Conservation (phyloP, 1,284 basidiomycete species). For the Melampsora larici-populina region DNA sequence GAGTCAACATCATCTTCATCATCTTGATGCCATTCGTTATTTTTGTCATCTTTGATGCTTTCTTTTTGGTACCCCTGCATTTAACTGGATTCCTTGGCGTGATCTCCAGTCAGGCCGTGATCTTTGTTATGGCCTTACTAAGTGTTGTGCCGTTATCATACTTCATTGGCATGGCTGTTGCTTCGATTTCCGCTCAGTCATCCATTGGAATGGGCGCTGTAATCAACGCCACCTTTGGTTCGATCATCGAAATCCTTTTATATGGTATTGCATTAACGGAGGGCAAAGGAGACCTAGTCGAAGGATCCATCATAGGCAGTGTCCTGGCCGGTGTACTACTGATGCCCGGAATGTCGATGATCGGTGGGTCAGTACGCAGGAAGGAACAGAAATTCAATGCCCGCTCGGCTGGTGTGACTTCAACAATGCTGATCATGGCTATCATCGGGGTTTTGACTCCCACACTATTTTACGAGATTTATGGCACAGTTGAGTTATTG, state of each 20-base stretch:
- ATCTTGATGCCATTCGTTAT: slow-evolving; percentile 91
- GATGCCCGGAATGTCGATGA: slow-evolving; percentile 97
- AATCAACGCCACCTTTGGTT: slow-evolving; percentile 98
- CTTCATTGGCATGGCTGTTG: slow-evolving; percentile 99
- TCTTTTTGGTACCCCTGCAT: slow-evolving; percentile 67
- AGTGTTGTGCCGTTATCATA: slow-evolving; percentile 96
- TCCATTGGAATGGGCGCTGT: slow-evolving; percentile 99
- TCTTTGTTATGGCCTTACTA: slow-evolving; percentile 80
- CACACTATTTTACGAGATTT: slow-evolving; percentile 97
- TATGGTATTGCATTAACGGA: slow-evolving; percentile 85
- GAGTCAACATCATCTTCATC: slow-evolving; percentile 97
- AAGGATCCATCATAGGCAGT: slow-evolving; percentile 93
- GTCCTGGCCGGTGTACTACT: slow-evolving; percentile 90
- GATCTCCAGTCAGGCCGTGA: slow-evolving; percentile 70
- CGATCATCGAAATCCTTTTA: slow-evolving; percentile 93
- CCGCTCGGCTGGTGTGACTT: slow-evolving; percentile 94
- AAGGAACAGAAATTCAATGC: slow-evolving; percentile 99
- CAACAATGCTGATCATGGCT: slow-evolving; percentile 99
- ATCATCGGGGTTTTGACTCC: slow-evolving; percentile 95
- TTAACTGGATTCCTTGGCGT: slow-evolving; percentile 65
- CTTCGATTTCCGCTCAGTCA: slow-evolving; percentile 94
- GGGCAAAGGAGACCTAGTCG: slow-evolving; percentile 86
- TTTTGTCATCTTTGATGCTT: slow-evolving; percentile 90
- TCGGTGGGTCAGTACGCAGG: slow-evolving; percentile 79
- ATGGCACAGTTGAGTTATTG: slow-evolving; percentile 77